A percentile compares a stretch with the other conserved stretches of the same genome.
phyloP scores from a whole-genome alignment of 768 basidiomycete genomes.

The Leccinellum rugosiceps region DNA sequence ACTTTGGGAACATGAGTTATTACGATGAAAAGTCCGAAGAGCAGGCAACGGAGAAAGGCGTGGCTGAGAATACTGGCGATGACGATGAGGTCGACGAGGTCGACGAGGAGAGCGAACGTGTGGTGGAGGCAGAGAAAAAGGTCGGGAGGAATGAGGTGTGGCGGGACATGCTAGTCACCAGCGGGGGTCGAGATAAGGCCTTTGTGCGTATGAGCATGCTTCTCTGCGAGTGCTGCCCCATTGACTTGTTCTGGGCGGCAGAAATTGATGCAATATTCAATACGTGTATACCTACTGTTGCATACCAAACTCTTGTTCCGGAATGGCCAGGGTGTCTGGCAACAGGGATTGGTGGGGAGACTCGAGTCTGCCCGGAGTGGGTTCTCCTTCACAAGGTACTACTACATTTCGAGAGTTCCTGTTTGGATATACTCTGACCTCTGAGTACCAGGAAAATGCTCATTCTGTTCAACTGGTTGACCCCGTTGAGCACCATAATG shows the following conservation, averaged over 20 bases:
- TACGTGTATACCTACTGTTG: slow-evolving; percentile 70
- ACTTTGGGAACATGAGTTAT: slow-evolving; percentile 24
- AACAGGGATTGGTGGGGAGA: slow-evolving; percentile 54
- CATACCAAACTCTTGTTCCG: slow-evolving; percentile 57
- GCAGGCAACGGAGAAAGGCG: slow-evolving; percentile 20
- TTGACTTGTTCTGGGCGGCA: slow-evolving; percentile 27
- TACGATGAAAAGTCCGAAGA: slow-evolving; percentile 47
- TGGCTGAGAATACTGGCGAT: slow-evolving; percentile 18
- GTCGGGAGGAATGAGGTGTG: slow-evolving; percentile 68
- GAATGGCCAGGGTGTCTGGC: slow-evolving; percentile 44
- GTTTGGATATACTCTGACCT: slow-evolving; percentile 2
- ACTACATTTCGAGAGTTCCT: slow-evolving; percentile 5
- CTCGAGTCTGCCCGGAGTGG: slow-evolving; percentile 53
- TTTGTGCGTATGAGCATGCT: slow-evolving; percentile 52
- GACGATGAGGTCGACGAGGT: slow-evolving; percentile 37
- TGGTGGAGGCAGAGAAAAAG: slow-evolving; percentile 42
- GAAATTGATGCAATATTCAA: slow-evolving; percentile 88
- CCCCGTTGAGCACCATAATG: slow-evolving; percentile 67
- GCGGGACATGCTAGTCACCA: slow-evolving; percentile 76
- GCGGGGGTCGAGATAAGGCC: slow-evolving; percentile 79
- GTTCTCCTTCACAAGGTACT: slow-evolving; percentile 75
- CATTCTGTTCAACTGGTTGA: slow-evolving; percentile 82
- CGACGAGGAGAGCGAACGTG: slow-evolving; percentile 47
- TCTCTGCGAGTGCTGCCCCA: not conserved
- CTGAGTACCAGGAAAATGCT: slow-evolving; percentile 60